Base-by-base conservation (phyloP, 805 yeast species). In the Candida montana region DNA sequence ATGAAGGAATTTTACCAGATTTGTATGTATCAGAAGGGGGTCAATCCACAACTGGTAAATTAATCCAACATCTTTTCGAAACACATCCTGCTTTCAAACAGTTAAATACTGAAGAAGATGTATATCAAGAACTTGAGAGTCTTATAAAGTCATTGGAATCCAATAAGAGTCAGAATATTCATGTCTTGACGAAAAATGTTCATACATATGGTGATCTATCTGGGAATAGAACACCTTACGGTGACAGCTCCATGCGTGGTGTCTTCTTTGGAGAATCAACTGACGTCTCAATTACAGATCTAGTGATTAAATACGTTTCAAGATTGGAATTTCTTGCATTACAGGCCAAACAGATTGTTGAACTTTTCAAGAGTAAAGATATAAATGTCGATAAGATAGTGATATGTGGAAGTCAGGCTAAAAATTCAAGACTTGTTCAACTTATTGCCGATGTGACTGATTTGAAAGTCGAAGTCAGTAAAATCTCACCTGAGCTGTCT, bases 151-250 rank as follows among this genome's bases (percentile, higher is more conserved):
- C n/a, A n/a, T n/a, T n/a, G n/a, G n/a, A n/a, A n/a, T n/a, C n/a
- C n/a, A n/a, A n/a, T n/a, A n/a, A n/a, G n/a, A n/a, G 50, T 1
- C 19, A 30, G 2, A 50, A 57, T 4, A 49, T 59, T 9, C 64
- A 61, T 40, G 53, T 50, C 20, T 39, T 62, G 4, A 51, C 70
- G 1, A 64, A 55, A 35, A 52, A 68, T 42, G 64, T 63, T 57
- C 64, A 72, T 41, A 65, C 67, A 40, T 75, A 75, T 48, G 83
- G 83, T 2, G 82, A 78, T 52, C 65, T 73, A 17, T 63, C 67
- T 36, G 84, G 84, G 1, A 79, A 77, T 50, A 64, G 84, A 52
- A 71, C 79, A 7, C 83, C 83, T 1, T 72, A 61, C 47, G 71
- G 68, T 40, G 75, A 75, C 50, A 65, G 74, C 10, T 37, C 56